phyloP scores from a whole-genome alignment of 495 filamentous ascomycete genomes.

The Penicillium paxilli region DNA sequence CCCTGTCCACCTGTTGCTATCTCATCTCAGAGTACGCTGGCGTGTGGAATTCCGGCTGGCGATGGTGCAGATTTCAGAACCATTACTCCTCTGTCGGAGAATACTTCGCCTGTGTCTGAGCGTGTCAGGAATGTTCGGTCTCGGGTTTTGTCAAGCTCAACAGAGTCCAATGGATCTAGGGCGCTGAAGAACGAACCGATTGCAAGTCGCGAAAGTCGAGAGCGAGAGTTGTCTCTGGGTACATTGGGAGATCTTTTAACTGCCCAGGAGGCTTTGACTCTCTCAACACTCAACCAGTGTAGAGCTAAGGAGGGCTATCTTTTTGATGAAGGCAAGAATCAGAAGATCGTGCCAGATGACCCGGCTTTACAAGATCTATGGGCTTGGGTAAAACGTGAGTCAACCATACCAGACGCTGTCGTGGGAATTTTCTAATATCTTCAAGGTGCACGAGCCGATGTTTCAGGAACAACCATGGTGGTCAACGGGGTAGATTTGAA shows the following conservation, averaged over 20 bases:
- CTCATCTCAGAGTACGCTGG: conserved; percentile 44
- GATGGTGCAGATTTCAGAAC: conserved; percentile 29
- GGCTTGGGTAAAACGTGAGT: conserved; percentile 71
- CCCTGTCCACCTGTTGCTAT: conserved; percentile 52
- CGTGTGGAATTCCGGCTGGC: conserved; percentile 30
- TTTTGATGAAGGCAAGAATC: conserved; percentile 71
- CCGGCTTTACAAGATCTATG: conserved; percentile 74
- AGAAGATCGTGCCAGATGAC: conserved; percentile 66
- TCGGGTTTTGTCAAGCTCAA: conserved; percentile 23
- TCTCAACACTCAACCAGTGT: conserved; percentile 45
- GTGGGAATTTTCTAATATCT: conserved; percentile 18
- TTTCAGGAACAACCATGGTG: conserved; percentile 70
- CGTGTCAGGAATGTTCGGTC: conserved; percentile 31
- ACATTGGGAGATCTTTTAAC: conserved; percentile 25
- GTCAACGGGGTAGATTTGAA: conserved; percentile 74
- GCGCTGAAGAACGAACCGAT: conserved; percentile 22
- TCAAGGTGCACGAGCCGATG: conserved; percentile 63
- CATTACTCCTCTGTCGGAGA: conserved; percentile 32
- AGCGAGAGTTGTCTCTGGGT: conserved; percentile 34
- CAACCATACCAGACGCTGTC: neutral
- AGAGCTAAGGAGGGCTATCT: conserved; percentile 74
- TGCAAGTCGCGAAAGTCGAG: conserved; percentile 46
- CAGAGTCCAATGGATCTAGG: conserved; percentile 5
- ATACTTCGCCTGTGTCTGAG: conserved; percentile 30
- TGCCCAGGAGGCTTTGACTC: conserved; percentile 43